Conservation (phyloP, 1,284 basidiomycete species). For the Coniophora puteana region DNA sequence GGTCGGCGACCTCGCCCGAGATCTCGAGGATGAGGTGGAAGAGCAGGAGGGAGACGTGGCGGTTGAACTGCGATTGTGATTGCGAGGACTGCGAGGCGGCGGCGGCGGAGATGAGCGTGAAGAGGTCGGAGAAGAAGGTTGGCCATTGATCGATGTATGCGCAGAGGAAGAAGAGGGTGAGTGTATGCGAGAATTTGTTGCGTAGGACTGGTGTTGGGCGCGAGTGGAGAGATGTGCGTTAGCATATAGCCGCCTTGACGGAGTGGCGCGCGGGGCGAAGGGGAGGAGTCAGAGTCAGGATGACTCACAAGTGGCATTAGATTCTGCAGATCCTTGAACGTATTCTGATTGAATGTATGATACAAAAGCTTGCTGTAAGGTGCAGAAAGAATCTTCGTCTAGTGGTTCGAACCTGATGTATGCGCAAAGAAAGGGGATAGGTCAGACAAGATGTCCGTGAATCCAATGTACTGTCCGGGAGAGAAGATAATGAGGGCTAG, state of each 20-base stretch:
- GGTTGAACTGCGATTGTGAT: constrained; percentile 63
- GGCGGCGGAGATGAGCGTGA: constrained; percentile 65
- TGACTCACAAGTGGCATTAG: constrained; percentile 66
- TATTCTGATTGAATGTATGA: constrained; percentile 80
- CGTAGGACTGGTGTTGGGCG: constrained; percentile 59
- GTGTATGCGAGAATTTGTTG: constrained; percentile 98
- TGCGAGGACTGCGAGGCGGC: too few species aligned
- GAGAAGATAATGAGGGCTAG: neutral
- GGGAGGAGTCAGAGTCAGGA: neutral
- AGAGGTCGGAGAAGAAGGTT: constrained; percentile 76
- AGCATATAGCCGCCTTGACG: constrained; percentile 7
- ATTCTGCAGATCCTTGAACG: constrained; percentile 72
- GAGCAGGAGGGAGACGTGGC: constrained; percentile 80
- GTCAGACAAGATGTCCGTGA: too few species aligned
- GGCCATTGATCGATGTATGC: constrained; percentile 85
- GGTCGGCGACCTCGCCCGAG: constrained; percentile 89
- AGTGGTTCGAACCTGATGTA: constrained; percentile 61
- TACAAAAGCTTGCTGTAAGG: constrained; percentile 66
- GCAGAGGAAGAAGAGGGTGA: constrained; percentile 91
- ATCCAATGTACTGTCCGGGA: neutral
- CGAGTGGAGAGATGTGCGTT: constrained; percentile 12
- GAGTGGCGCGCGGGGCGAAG: too few species aligned
- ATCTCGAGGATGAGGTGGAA: constrained; percentile 89
- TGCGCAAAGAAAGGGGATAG: neutral
- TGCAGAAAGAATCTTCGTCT: constrained; percentile 65